These are phyloP conservation scores for Paecilomyces niveus DNA, from an alignment of 2,329 filamentous ascomycete species.

Conservation along the genomic window DNA sequence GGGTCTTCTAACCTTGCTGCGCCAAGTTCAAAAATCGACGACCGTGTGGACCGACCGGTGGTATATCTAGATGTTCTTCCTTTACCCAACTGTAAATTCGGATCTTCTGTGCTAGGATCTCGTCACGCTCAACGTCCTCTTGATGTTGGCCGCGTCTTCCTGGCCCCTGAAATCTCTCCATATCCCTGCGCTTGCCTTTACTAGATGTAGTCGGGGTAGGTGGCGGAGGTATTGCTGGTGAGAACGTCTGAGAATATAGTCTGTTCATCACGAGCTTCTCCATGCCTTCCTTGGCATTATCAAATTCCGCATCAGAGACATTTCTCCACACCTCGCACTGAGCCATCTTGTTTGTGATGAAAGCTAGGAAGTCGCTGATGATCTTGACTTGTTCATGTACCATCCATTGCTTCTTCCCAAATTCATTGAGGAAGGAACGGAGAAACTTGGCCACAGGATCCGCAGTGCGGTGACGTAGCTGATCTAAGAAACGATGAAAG, in stretches of 20 bases:
- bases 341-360: conserved; percentile 98
- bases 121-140: conserved; percentile 93
- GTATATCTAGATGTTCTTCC: conserved; percentile 90
- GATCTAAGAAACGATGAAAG: conserved; percentile 94
- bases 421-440: conserved; percentile 88
- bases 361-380: conserved; percentile 89
- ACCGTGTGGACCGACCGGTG: conserved; percentile 74
- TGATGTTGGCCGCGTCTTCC: conserved; percentile 94
- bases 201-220: conserved; percentile 56
- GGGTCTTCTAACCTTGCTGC: conserved; percentile 61
- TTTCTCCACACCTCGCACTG: conserved; percentile 94
- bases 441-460: conserved; percentile 95
- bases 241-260: conserved; percentile 92
- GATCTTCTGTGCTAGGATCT: conserved; percentile 93
- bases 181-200: conserved; percentile 61
- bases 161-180: conserved; percentile 63
- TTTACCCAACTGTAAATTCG: conserved; percentile 93
- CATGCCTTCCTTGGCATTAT: conserved; percentile 98
- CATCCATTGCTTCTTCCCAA: conserved; percentile 98
- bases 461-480: conserved; percentile 92
- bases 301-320: conserved; percentile 93
- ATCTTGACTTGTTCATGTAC: conserved; percentile 99
- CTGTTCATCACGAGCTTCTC: conserved; percentile 99
- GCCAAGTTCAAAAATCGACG: conserved; percentile 81
- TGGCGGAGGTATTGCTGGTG: conserved; percentile 78